Base-by-base conservation (phyloP, 805 yeast species). In the Vanderwaltozyma tropicalis region DNA sequence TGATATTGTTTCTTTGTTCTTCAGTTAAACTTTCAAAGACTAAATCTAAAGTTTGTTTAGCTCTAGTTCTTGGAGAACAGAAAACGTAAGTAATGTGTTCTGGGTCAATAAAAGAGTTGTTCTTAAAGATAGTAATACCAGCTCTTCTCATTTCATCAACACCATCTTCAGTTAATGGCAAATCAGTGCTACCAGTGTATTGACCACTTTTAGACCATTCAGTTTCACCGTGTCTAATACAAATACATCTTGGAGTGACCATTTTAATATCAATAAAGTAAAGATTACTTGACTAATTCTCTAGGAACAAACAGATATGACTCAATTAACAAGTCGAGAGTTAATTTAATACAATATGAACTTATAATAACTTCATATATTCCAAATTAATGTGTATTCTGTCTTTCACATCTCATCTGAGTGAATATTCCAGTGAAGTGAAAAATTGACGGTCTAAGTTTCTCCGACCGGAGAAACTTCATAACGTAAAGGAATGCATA, bases 201-300 rank as follows among this genome's bases (percentile, higher is more conserved):
- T 85, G 95, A 19, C 97, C 97, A 2, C 87, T 72, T 52, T 82
- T 78, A 32, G 96, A 88, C 97, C 97, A 88, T 59, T 80, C 94
- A 2, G 97, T 88, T 64, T 88, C 95, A 21, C 89, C 89, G 48
- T 82, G 92, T 56, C 92, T 85, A 35, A 80, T 72, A 46, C 80
- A 74, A 19, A 80, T 69, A 35, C 80, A 72, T 58, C 88, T 71
- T 22, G 88, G 88, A 11, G 82, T 69, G 28, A 22, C 11, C 25
- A 11, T 22, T 8, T 11, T 8, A 22, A 22, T 22, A 22, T 27
- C 7, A 8, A 8, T 27, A 27, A 9, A 13, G 29, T 27, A n/a
- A 9, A 13, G 16, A 8, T 27, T 8, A 27, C 29, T 8, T 27
- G 8, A 14, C 7, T 8, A 13, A 13, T 27, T 27, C 16, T 27